Conservation (phyloP, 1,284 basidiomycete species). For the Meira nashicola region DNA sequence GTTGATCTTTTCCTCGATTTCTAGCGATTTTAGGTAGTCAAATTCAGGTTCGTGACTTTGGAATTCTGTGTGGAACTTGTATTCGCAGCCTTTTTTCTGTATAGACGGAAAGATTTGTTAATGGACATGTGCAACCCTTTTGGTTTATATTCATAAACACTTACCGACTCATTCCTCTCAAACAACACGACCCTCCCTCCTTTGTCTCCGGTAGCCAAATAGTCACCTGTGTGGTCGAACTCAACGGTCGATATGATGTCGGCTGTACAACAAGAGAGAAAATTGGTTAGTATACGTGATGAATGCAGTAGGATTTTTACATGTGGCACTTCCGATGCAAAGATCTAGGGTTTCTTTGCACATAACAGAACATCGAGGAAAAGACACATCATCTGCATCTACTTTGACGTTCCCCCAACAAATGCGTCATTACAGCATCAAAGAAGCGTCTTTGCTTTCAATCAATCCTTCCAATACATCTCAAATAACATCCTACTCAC, state of each 20-base stretch:
- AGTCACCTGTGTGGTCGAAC: slow-evolving; percentile 98
- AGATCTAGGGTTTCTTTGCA: too few species aligned
- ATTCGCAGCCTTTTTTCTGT: slow-evolving; percentile 97
- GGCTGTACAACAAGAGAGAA: slow-evolving; percentile 67
- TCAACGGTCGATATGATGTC: slow-evolving; percentile 74
- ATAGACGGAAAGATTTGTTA: neutral
- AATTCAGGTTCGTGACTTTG: slow-evolving; percentile 99
- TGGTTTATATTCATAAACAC: slow-evolving; percentile 51
- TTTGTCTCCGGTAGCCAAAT: slow-evolving; percentile 98
- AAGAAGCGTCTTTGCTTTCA: neutral
- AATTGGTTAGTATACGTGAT: slow-evolving; percentile 55
- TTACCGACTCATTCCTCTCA: slow-evolving; percentile 91
- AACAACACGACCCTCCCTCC: slow-evolving; percentile 95
- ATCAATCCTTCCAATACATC: neutral
- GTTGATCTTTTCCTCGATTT: slow-evolving; percentile 99
- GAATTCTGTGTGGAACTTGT: slow-evolving; percentile 99
- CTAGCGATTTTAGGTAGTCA: slow-evolving; percentile 98
- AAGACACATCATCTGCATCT: neutral
- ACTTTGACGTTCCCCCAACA: neutral
- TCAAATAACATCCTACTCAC: slow-evolving; percentile 57
- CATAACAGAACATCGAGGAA: too few species aligned
- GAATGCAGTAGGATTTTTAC: too few species aligned
- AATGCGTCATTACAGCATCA: neutral
- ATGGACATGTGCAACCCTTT: neutral
- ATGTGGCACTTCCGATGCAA: too few species aligned